Evolutionary conservation across 208 protist species (phyloP).

Genomic region (Plasmodiophora brassicae): DNA sequence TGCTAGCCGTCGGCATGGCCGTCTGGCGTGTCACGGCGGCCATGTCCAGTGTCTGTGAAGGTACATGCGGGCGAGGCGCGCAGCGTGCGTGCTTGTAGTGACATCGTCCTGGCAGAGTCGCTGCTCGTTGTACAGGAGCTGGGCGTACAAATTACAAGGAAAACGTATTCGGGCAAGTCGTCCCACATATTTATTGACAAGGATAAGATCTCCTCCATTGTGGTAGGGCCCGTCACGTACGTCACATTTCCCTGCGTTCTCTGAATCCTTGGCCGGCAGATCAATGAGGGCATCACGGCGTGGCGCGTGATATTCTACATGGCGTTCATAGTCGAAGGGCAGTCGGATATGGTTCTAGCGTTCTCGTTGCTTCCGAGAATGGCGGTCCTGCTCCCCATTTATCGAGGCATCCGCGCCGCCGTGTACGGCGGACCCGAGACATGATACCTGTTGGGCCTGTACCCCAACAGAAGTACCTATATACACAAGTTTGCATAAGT

Average conservation of each 20-base stretch:
- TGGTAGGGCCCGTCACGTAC: not conserved
- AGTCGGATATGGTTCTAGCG: not conserved
- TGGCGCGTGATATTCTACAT: not conserved
- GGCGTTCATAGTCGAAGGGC: not conserved
- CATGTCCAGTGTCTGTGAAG: not conserved
- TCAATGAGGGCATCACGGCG: conserved; percentile 10
- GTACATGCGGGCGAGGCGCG: not conserved
- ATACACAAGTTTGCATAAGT: too few species aligned
- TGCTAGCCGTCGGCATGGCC: not conserved
- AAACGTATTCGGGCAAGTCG: conserved; percentile 4
- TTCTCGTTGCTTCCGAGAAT: conserved; percentile 6
- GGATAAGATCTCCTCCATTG: conserved; percentile 15
- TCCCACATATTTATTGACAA: conserved; percentile 10
- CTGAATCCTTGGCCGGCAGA: not conserved
- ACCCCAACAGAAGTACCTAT: too few species aligned
- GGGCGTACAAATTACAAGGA: conserved; percentile 1
- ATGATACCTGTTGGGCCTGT: too few species aligned
- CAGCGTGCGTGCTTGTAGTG: not conserved
- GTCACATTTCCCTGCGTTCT: not conserved
- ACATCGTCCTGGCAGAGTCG: not conserved
- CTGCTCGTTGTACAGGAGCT: conserved; percentile 13
- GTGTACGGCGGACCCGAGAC: not conserved
- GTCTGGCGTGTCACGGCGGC: not conserved
- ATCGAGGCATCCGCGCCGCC: not conserved
- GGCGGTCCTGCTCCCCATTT: not conserved